Base-by-base conservation (phyloP, 192 early-diverging fungal genomes). In the Rhizophagus clarus region DNA sequence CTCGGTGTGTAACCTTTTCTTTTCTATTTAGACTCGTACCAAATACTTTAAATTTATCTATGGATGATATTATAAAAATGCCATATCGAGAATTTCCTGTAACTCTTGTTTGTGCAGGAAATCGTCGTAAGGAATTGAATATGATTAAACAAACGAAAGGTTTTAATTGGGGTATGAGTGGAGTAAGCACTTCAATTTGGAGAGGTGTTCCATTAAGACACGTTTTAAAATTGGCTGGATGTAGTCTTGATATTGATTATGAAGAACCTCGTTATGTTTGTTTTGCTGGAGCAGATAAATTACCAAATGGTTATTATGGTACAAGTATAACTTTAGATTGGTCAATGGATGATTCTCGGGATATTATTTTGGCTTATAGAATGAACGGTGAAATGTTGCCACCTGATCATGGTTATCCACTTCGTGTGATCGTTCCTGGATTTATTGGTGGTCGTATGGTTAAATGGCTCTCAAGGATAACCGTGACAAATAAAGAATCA, bases 371-470 rank as follows among this genome's bases (percentile, higher is more conserved):
- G 12, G 95, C 95, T 22, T 94, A 92, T 28, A 87, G 87, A 80
- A 93, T 94, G 94, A 97, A 97, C 81, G 94, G 94, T 26, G 74
- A 86, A 70, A 66, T 78, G 62, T 85, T 97, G 31, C 69, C 91
- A 2, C 92, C 92, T 51, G 95, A 97, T 84, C 97, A 98, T 84
- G 96, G 97, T 7, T 94, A 86, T 78, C 97, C 97, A 6, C 76
- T 96, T 10, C 94, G 97, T 15, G 88, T 93, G 17, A 90, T 98
- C 45, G 91, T 97, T 4, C 96, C 96, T 26, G 97, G 97, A 3
- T 86, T 90, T 75, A 96, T 98, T 51, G 97, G 96, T 15, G 97
- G 95, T 2, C 89, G 97, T 45, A 92, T 86, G 79, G 93, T 97
- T 81, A 98, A 98, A 77, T 97, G 94, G 94, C 83, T 96, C 28